Percentiles rank a stretch among this genome's conserved stretches.
These are phyloP conservation scores for Lachnellula subtilissima DNA, from an alignment of 2,329 filamentous ascomycete genomes.

Conservation along the genomic window DNA sequence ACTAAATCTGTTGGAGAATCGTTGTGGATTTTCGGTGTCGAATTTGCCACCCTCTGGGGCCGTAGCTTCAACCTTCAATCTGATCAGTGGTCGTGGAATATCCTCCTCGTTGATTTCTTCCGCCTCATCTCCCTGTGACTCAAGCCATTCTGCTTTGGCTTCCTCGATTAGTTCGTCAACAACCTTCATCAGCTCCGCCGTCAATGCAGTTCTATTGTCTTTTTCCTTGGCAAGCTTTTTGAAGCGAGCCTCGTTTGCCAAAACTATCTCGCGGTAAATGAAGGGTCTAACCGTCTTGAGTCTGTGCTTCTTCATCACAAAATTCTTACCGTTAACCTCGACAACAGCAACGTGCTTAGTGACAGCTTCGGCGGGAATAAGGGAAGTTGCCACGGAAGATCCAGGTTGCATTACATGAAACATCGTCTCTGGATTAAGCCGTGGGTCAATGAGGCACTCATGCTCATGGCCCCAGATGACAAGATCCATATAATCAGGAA, in stretches of 20 bases:
- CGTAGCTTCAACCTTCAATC: slow-evolving; percentile 86
- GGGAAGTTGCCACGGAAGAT: slow-evolving; percentile 89
- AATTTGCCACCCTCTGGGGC: slow-evolving; percentile 80
- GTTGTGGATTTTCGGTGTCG: slow-evolving; percentile 90
- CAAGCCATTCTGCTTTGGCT: slow-evolving; percentile 75
- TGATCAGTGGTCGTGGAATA: slow-evolving; percentile 75
- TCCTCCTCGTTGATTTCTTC: slow-evolving; percentile 55
- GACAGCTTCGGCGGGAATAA: slow-evolving; percentile 84
- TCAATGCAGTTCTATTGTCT: slow-evolving; percentile 79
- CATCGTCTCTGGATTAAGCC: slow-evolving; percentile 75
- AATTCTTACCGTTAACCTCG: slow-evolving; percentile 76
- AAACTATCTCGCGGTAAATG: slow-evolving; percentile 74
- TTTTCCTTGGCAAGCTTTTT: slow-evolving; percentile 73
- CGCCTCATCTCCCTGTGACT: slow-evolving; percentile 58
- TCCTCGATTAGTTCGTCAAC: slow-evolving; percentile 85
- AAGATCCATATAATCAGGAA: slow-evolving; percentile 86
- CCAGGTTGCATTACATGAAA: slow-evolving; percentile 98
- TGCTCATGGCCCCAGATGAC: slow-evolving; percentile 98
- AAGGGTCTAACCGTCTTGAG: slow-evolving; percentile 89
- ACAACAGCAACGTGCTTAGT: slow-evolving; percentile 87
- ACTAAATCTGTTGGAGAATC: slow-evolving; percentile 88
- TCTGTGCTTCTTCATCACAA: slow-evolving; percentile 73
- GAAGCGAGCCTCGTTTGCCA: slow-evolving; percentile 72
- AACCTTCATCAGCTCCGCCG: slow-evolving; percentile 66
- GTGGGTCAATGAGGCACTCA: slow-evolving; percentile 85